Base-by-base conservation (phyloP, 2,329 filamentous ascomycete species). In the Myotisia sp. region DNA sequence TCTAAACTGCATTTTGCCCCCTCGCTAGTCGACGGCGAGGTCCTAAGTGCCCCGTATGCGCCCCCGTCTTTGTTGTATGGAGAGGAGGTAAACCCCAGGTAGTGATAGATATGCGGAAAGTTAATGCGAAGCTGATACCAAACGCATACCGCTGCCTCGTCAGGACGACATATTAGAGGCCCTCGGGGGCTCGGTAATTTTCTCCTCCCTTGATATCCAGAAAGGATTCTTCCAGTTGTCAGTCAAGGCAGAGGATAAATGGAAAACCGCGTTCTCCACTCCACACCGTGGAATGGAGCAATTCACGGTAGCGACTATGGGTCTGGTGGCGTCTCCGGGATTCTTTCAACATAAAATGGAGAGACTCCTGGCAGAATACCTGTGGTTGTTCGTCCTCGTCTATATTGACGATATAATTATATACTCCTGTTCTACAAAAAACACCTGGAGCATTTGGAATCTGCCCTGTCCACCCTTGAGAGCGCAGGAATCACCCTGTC, bases 291-390 rank as follows among this genome's bases (percentile, higher is more conserved):
- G 7, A 2, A 12, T 26, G 13, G 26, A 38, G 21, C 14, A 21
- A 14, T 18, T 38, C 1, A 31, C 12, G 8, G 22, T 38, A 1
- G 21, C 33, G 2, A 34, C 18, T 3, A 35, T 35, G 26, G 14
- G 33, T 1, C 18, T 36, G 0, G 20, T 13, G 1, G 26, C n/a
- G 10, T 29, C 14, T 9, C 26, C 33, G 3, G 27, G 3, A 3
- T 35, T 31, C 10, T 38, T 38, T 21, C 17, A 38, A 32, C 20
- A 29, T n/a, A 34, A 23, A 5, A 38, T 38, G 30, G 21, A 38
- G 8, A 12, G 7, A 3, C 13, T 29, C 5, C 36, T 38, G 1
- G 6, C 3, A 3, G 6, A 16, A 8, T 38, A 29, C 8, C 5
- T 38, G 22, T 34, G 19, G 6, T n/a, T 3, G 8, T 28, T 29